Base-by-base conservation (phyloP, 441 rosid genomes). In the Aquilaria agallochum region DNA sequence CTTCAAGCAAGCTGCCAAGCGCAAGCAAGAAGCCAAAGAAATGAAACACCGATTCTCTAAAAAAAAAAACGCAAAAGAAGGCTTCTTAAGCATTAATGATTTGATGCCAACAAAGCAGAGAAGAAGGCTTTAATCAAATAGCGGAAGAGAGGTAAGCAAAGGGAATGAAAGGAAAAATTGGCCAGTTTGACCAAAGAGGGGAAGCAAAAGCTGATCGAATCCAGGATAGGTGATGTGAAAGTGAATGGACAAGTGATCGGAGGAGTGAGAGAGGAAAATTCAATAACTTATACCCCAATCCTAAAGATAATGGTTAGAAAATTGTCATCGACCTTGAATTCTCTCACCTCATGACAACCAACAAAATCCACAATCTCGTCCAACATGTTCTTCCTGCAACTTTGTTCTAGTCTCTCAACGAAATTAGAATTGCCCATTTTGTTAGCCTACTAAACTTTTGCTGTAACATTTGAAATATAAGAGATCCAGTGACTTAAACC, bases 301-400 rank as follows among this genome's bases (percentile, higher is more conserved):
- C 92, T 30, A 86, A 81, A 72, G 80, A 78, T 53, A 20, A 34
- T 0, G 97, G 96, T 20, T 96, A 82, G 53, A 86, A 79, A 56
- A 68, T 94, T 27, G 86, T 90, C 14, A 58, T 94, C 6, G 97
- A 94, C 70, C 88, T 90, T n/a, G 95, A 85, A 47, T 90, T 93
- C 61, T 71, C 86, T 13, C 79, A 88, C 70, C 95, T 90, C 67
- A 88, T 88, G 96, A 82, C 87, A 6, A 53, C 75, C 15, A 62
- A 72, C 2, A 95, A 93, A 68, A 90, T 90, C 67, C 89, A 81
- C 49, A 88, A 95, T 75, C 92, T 93, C 34, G 87, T 89, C 72
- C 98, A 88, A 62, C 92, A 81, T 85, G 82, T 79, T 11, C 27
- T 20, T 20, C 27, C 27, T 20, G 1, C 27, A 20, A 20, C 27